Percentiles rank a stretch among this genome's conserved stretches.
Conservation (phyloP, 495 filamentous ascomycete species). For the Apodospora peruviana region DNA sequence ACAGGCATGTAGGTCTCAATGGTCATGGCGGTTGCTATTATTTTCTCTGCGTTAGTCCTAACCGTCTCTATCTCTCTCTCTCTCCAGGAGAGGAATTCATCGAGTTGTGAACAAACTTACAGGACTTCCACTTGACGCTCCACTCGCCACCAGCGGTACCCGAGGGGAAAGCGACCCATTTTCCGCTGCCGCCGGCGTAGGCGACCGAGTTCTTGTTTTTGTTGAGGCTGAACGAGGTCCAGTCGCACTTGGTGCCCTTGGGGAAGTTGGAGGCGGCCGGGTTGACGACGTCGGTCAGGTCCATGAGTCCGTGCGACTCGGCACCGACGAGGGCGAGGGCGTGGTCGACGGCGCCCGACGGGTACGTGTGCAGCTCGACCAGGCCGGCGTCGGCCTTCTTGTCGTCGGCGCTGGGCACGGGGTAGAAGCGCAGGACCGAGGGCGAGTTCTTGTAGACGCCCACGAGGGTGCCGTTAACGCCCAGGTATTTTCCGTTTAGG, state of each 20-base stretch:
- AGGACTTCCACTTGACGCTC: conserved; percentile 34
- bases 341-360: conserved; percentile 24
- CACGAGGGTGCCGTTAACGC: conserved; percentile 1
- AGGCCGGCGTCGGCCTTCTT: no score
- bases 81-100: background rate
- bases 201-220: conserved; percentile 6
- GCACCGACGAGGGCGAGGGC: conserved; percentile 31
- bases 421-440: background rate
- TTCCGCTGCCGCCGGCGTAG: conserved; percentile 20
- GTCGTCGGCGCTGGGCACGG: background rate
- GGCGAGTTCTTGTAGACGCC: conserved; percentile 2
- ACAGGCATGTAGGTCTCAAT: conserved; percentile 32
- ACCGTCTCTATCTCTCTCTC: background rate
- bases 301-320: conserved; percentile 15
- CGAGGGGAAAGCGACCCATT: conserved; percentile 32
- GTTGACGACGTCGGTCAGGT: conserved; percentile 30
- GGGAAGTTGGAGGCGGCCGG: conserved; percentile 20
- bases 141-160: conserved; percentile 15
- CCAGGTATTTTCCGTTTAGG: conserved; percentile 4
- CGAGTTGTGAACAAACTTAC: conserved; percentile 13
- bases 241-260: conserved; percentile 25
- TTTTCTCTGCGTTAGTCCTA: background rate
- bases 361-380: conserved; percentile 33
- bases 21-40: conserved; percentile 25
- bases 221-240: conserved; percentile 27